Evolutionary conservation across 371 early-diverging fungal species (phyloP).

Genomic region (Saksenaea vasiformis): DNA sequence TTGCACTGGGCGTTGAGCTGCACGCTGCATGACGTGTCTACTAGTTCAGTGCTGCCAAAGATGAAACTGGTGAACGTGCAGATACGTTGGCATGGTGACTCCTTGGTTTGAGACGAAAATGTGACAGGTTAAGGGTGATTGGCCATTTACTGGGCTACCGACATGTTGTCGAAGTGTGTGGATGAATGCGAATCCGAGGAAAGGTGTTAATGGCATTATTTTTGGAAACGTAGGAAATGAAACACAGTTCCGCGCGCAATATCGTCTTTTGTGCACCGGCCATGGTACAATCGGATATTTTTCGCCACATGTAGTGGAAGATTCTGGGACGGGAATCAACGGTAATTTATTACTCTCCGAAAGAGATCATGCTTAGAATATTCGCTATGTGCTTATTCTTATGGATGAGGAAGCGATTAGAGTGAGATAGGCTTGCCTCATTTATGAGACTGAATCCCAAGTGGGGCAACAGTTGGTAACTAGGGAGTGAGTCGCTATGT

Average conservation of each 20-base stretch:
- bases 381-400: conserved; percentile 34
- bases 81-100: conserved; percentile 49
- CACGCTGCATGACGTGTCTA: conserved; percentile 44
- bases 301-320: conserved; percentile 24
- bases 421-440: conserved; percentile 44
- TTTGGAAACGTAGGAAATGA: not conserved
- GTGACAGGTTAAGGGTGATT: conserved; percentile 43
- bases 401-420: conserved; percentile 39
- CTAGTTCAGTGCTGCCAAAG: conserved; percentile 37
- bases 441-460: conserved; percentile 27
- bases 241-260: no score
- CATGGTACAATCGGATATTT: conserved; percentile 35
- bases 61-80: conserved; percentile 44
- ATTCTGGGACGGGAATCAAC: conserved; percentile 29
- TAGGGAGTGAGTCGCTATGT: conserved; percentile 46
- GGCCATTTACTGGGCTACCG: conserved; percentile 51
- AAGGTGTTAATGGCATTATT: conserved; percentile 23
- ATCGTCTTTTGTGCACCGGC: conserved; percentile 45
- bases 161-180: conserved; percentile 51
- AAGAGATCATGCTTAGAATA: conserved; percentile 47
- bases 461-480: conserved; percentile 29
- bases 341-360: conserved; percentile 42
- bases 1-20: conserved; percentile 39
- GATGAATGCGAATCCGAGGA: conserved; percentile 34
- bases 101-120: conserved; percentile 35